These are phyloP conservation scores for Claviceps monticola DNA, from an alignment of 2,329 filamentous ascomycete species.

Conservation along the genomic window DNA sequence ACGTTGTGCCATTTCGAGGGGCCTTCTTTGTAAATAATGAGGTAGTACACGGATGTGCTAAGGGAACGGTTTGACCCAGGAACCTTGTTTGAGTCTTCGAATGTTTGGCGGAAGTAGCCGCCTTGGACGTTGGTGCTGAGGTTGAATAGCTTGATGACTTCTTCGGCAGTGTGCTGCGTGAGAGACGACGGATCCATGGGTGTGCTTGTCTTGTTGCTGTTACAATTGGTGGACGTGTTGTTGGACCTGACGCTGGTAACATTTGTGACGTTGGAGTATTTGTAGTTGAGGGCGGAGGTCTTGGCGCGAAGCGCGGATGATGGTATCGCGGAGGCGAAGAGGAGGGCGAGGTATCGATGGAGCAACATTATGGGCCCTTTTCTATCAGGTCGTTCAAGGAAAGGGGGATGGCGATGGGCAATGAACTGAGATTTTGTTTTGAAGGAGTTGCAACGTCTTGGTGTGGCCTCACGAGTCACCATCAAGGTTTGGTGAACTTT, in stretches of 20 bases:
- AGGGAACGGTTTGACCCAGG: slow-evolving; percentile 21
- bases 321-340: no score
- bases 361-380: no score
- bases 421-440: no score
- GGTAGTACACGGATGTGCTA: slow-evolving; percentile 39
- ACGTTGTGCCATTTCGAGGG: slow-evolving; percentile 34
- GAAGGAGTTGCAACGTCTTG: no score
- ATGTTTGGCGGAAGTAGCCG: slow-evolving; percentile 34
- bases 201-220: not conserved
- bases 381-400: no score
- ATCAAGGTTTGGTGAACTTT: no score
- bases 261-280: no score
- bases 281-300: no score
- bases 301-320: no score
- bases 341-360: no score
- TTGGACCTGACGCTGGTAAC: not conserved
- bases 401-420: no score
- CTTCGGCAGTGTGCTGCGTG: slow-evolving; percentile 15
- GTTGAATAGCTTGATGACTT: slow-evolving; percentile 28
- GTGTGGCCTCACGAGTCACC: no score
- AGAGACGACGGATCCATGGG: not conserved
- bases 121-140: slow-evolving; percentile 32
- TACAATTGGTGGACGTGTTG: not conserved
- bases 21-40: slow-evolving; percentile 28
- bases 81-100: slow-evolving; percentile 21